phyloP scores from a whole-genome alignment of 2,329 filamentous ascomycete genomes.

The Metarhizium robertsii region DNA sequence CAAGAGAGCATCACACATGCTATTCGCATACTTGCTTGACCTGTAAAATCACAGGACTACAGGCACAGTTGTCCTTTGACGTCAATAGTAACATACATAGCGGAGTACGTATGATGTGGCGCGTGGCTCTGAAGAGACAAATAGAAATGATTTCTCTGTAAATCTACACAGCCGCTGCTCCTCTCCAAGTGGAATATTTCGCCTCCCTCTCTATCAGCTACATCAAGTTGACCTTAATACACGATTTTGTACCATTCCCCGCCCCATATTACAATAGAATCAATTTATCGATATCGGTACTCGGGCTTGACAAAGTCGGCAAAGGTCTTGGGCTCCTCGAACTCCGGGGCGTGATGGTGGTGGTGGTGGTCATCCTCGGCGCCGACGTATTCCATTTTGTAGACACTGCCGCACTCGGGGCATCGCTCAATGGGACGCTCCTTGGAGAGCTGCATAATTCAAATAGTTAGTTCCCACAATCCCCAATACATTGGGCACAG shows the following conservation, averaged over 20 bases:
- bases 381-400: constrained; percentile 97
- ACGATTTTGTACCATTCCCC: constrained; percentile 5
- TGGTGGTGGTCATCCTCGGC: constrained; percentile 64
- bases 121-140: constrained; percentile 25
- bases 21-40: too few species aligned
- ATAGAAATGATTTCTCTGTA: constrained; percentile 25
- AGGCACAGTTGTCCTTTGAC: not conserved
- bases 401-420: constrained; percentile 90
- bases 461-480: not conserved
- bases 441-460: constrained; percentile 59
- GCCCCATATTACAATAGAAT: constrained; percentile 4
- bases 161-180: constrained; percentile 28
- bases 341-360: constrained; percentile 46
- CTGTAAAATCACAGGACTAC: not conserved
- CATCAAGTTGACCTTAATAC: constrained; percentile 17
- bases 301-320: constrained; percentile 92
- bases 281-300: constrained; percentile 62
- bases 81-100: not conserved
- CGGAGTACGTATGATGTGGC: not conserved
- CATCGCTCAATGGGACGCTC: constrained; percentile 90
- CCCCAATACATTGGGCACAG: not conserved
- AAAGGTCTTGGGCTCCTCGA: constrained; percentile 89
- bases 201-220: constrained; percentile 10
- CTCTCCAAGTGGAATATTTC: constrained; percentile 12
- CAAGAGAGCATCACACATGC: not conserved